phyloP scores from a whole-genome alignment of 352 stramenopile species.

The Pythium rhizo-oryzae region DNA sequence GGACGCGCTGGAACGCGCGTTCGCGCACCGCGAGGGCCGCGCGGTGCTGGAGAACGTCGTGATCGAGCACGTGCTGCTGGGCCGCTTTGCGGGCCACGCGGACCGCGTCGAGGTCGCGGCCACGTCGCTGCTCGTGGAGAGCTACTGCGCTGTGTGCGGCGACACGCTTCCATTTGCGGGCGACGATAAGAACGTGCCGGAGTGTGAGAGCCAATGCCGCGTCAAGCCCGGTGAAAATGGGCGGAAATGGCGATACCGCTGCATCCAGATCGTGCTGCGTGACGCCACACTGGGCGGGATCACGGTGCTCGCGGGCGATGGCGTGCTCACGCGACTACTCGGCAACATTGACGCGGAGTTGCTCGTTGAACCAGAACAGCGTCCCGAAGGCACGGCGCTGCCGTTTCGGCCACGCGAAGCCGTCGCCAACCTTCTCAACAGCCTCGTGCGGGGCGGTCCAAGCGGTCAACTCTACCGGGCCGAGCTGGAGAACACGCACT shows the following conservation, averaged over 20 bases:
- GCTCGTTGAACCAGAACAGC: no score
- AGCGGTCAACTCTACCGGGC: no score
- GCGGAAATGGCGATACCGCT: conserved; percentile 52
- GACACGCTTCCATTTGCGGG: conserved; percentile 39
- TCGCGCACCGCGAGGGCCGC: conserved; percentile 20
- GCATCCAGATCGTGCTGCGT: conserved; percentile 43
- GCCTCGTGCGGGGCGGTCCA: no score
- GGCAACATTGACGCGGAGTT: conserved; percentile 51
- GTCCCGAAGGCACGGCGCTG: no score
- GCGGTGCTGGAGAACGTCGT: conserved; percentile 44
- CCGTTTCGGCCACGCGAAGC: no score
- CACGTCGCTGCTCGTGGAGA: conserved; percentile 49
- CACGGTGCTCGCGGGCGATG: conserved; percentile 36
- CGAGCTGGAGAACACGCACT: no score
- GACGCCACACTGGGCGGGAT: conserved; percentile 39
- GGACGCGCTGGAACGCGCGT: conserved; percentile 37
- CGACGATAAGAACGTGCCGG: conserved; percentile 31
- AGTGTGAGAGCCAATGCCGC: conserved; percentile 45
- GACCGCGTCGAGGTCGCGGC: conserved; percentile 32
- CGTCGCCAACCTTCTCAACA: no score
- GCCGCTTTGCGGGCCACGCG: conserved; percentile 31
- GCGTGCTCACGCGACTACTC: conserved; percentile 40
- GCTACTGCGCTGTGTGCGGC: conserved; percentile 49
- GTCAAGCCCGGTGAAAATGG: conserved; percentile 24
- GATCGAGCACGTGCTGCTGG: conserved; percentile 49